Evolutionary conservation across 116 monocot genomes (phyloP).

Genomic region (Trichopus zeylanicus): DNA sequence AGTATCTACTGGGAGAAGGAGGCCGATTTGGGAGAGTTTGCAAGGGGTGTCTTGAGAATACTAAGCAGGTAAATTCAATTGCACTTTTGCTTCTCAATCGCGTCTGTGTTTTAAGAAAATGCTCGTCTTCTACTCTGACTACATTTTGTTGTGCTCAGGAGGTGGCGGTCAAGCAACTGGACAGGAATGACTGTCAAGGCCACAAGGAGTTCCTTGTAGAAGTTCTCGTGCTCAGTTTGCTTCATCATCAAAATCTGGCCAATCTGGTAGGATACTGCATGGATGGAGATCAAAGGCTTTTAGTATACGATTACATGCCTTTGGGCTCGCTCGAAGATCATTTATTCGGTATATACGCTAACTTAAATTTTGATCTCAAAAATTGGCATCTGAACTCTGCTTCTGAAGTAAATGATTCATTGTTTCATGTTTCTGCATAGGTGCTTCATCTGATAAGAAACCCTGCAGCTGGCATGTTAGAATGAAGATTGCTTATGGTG

Average conservation of each 20-base stretch:
- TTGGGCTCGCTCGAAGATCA: conserved; percentile 32
- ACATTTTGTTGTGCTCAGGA: conserved; percentile 8
- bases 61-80: conserved; percentile 24
- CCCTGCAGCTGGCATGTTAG: conserved; percentile 35
- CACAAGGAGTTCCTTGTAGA: conserved; percentile 49
- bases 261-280: conserved; percentile 45
- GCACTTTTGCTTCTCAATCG: neutral
- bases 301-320: conserved; percentile 44
- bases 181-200: conserved; percentile 36
- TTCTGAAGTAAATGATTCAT: no score
- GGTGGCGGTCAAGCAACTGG: conserved; percentile 49
- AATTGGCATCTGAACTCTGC: no score
- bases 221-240: conserved; percentile 42
- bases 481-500: conserved; percentile 46
- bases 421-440: conserved; percentile 14
- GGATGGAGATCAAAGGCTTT: conserved; percentile 46
- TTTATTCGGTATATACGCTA: conserved; percentile 30
- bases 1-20: conserved; percentile 37
- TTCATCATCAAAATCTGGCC: conserved; percentile 41
- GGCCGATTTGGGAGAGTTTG: conserved; percentile 46
- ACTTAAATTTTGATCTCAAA: no score
- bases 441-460: conserved; percentile 19
- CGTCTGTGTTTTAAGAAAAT: neutral
- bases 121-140: no score
- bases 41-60: conserved; percentile 29